Evolutionary conservation across 1,139 yeast genomes (phyloP).

Genomic region (Blastobotrys ciferrii): DNA sequence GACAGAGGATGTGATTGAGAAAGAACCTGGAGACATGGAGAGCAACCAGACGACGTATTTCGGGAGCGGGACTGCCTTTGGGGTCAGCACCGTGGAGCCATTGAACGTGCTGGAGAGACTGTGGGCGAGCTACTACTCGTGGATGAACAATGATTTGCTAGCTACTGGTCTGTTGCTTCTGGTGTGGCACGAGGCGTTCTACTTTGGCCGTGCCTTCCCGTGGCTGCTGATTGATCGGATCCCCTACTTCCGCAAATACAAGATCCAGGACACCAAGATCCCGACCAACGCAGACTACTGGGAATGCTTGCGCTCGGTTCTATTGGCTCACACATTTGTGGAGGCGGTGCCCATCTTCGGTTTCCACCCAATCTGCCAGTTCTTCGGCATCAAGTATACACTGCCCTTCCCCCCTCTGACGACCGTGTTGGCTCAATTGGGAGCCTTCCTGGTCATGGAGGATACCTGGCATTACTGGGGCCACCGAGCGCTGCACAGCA

Average conservation of each 20-base stretch:
- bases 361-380: conserved; percentile 85
- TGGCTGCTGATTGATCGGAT: conserved; percentile 80
- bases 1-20: too few relatives aligned
- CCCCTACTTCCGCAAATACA: conserved; percentile 73
- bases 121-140: conserved; percentile 87
- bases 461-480: conserved; percentile 97
- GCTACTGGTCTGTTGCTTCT: conserved; percentile 85
- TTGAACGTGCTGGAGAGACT: conserved; percentile 48
- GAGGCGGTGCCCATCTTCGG: conserved; percentile 96
- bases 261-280: conserved; percentile 75
- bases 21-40: too few relatives aligned
- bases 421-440: conserved; percentile 61
- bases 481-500: conserved; percentile 84
- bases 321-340: conserved; percentile 80
- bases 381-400: conserved; percentile 66
- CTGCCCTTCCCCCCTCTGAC: conserved; percentile 90
- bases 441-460: conserved; percentile 75
- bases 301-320: conserved; percentile 83
- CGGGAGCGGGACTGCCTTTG: conserved; percentile 47
- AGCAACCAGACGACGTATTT: neutral
- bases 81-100: conserved; percentile 29
- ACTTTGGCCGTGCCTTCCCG: conserved; percentile 83
- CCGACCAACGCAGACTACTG: conserved; percentile 82
- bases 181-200: conserved; percentile 71
- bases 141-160: conserved; percentile 71